phyloP scores from a whole-genome alignment of 306 rosid genomes.

The Trifolium pratense region DNA sequence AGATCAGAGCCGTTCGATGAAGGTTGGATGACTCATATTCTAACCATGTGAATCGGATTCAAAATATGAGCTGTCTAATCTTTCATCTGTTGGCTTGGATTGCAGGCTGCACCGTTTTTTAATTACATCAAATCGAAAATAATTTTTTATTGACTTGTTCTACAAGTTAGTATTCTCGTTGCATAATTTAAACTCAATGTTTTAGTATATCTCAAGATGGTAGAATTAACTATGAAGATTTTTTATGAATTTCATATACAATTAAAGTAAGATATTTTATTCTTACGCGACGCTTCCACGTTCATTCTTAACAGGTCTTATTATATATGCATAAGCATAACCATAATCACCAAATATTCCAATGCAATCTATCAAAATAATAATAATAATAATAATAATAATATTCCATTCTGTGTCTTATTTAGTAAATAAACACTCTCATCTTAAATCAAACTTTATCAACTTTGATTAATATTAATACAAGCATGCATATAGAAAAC shows the following conservation, averaged over 20 bases:
- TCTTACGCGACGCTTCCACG: no score
- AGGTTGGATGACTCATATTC: background rate
- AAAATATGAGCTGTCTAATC: background rate
- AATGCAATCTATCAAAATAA: background rate
- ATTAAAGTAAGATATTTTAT: no score
- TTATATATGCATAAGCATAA: background rate
- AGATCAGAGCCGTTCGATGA: background rate
- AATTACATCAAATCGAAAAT: background rate
- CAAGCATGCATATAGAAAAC: slow-evolving; percentile 2
- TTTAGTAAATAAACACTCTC: background rate
- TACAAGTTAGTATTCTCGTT: no score
- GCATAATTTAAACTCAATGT: no score
- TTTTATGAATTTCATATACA: no score
- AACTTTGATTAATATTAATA: background rate
- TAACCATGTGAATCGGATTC: background rate
- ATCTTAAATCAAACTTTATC: background rate
- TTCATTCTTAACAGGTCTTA: no score
- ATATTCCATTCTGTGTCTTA: background rate
- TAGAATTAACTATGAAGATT: no score
- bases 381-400: no score
- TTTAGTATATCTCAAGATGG: no score
- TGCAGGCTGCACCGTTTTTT: background rate
- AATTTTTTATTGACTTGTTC: no score
- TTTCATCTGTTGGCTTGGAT: background rate
- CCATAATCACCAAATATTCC: background rate